These are phyloP conservation scores for Xerocomus spinulosus DNA, from an alignment of 768 basidiomycete genomes.

Conservation along the genomic window DNA sequence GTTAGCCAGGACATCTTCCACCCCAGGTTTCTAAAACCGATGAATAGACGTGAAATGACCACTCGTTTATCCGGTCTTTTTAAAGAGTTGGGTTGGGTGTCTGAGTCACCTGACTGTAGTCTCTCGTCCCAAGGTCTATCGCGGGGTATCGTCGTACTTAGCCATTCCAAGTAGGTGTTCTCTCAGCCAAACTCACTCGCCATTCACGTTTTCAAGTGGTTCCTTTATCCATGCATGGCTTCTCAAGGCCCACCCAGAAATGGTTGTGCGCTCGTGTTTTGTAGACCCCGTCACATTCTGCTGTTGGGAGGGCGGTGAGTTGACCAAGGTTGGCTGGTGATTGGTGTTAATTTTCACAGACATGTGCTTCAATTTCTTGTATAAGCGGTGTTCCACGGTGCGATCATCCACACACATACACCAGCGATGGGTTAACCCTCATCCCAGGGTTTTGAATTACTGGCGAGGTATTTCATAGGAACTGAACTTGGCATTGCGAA, in stretches of 20 bases:
- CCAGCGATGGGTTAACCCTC: conserved; percentile 4
- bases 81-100: conserved; percentile 60
- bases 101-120: conserved; percentile 20
- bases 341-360: conserved; percentile 39
- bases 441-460: conserved; percentile 63
- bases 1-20: conserved; percentile 86
- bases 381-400: conserved; percentile 62
- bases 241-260: conserved; percentile 67
- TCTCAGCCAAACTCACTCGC: neutral
- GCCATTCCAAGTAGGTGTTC: conserved; percentile 79
- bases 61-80: conserved; percentile 54
- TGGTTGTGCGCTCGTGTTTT: conserved; percentile 76
- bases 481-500: conserved; percentile 86
- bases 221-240: conserved; percentile 88
- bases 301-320: conserved; percentile 88
- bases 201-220: conserved; percentile 42
- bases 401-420: conserved; percentile 9
- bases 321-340: neutral
- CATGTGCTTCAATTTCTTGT: conserved; percentile 89
- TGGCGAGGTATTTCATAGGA: conserved; percentile 86
- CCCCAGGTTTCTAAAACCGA: conserved; percentile 64
- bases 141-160: conserved; percentile 69
- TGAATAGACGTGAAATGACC: conserved; percentile 57
- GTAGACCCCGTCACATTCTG: conserved; percentile 90
- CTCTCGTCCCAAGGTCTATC: conserved; percentile 5